A percentile compares a stretch with the other conserved stretches of the same genome.
Conservation (phyloP, 176 grass and related monocot species). For the Pontederia crassipes region DNA sequence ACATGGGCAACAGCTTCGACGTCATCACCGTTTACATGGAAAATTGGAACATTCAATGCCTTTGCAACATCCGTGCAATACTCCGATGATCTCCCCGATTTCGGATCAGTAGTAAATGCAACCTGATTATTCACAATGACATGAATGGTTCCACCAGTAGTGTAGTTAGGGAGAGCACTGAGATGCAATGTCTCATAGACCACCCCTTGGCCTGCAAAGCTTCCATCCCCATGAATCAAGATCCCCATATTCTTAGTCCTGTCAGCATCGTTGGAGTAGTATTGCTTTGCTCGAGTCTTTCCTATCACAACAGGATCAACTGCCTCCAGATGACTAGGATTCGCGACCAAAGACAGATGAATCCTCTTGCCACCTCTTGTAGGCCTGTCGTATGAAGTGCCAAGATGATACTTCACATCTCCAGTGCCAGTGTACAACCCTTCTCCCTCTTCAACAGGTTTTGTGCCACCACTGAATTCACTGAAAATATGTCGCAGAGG, state of each 20-base stretch:
- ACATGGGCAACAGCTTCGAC: slow-evolving; percentile 79
- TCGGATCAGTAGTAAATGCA: slow-evolving; percentile 44
- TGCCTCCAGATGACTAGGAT: slow-evolving; percentile 88
- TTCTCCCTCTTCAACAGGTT: slow-evolving; percentile 58
- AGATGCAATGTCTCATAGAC: slow-evolving; percentile 92
- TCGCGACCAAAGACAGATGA: slow-evolving; percentile 80
- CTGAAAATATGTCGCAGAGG: slow-evolving; percentile 88
- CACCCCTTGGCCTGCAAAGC: slow-evolving; percentile 92
- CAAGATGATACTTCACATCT: slow-evolving; percentile 97
- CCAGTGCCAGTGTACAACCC: slow-evolving; percentile 88
- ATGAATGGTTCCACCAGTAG: slow-evolving; percentile 69
- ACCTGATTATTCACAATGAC: slow-evolving; percentile 48
- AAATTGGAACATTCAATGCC: slow-evolving; percentile 51
- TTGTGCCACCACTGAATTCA: slow-evolving; percentile 84
- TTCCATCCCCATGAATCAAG: slow-evolving; percentile 84
- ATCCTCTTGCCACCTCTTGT: slow-evolving; percentile 81
- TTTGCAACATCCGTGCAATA: slow-evolving; percentile 50
- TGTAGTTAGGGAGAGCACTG: slow-evolving; percentile 85
- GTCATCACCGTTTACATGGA: slow-evolving; percentile 96
- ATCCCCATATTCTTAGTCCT: slow-evolving; percentile 79
- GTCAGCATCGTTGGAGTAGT: slow-evolving; percentile 70
- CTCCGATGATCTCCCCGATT: slow-evolving; percentile 34
- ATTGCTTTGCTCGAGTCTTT: slow-evolving; percentile 89
- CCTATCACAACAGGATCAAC: slow-evolving; percentile 82
- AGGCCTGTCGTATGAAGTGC: slow-evolving; percentile 86